A percentile compares a stretch with the other conserved stretches of the same genome.
Conservation (phyloP, 371 early-diverging fungal species). For the Mucor circinelloides region DNA sequence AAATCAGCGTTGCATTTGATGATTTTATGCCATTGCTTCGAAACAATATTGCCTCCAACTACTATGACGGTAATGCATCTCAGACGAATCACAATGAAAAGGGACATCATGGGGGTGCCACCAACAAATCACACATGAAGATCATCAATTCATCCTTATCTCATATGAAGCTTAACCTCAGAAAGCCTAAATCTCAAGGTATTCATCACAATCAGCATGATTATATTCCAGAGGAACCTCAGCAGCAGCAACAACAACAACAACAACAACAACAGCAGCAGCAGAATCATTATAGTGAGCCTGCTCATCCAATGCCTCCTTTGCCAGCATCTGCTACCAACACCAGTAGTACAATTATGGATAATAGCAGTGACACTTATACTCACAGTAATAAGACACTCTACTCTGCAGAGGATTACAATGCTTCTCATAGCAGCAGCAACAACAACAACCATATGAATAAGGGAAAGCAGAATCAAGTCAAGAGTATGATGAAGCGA, state of each 20-base stretch:
- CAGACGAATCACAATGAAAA: neutral
- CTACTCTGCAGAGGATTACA: neutral
- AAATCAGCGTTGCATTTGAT: slow-evolving; percentile 30
- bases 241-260: neutral
- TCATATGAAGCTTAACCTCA: slow-evolving; percentile 16
- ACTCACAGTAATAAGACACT: neutral
- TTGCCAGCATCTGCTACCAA: neutral
- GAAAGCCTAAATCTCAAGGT: slow-evolving; percentile 15
- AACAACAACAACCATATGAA: neutral
- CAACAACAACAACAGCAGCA: neutral
- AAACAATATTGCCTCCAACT: neutral
- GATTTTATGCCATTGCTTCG: slow-evolving; percentile 28
- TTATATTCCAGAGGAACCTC: neutral
- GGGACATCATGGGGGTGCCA: neutral
- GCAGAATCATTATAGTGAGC: neutral
- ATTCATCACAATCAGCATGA: neutral
- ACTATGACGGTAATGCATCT: neutral
- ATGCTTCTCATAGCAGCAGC: neutral
- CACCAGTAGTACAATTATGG: neutral
- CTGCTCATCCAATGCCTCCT: neutral
- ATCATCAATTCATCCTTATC: slow-evolving; percentile 15
- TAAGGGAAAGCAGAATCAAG: slow-evolving; percentile 22
- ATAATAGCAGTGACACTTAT: neutral
- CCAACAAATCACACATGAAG: slow-evolving; percentile 13
- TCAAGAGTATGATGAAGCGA: slow-evolving; percentile 41